phyloP scores from a whole-genome alignment of 129 eudicot species.

The Chrysanthemum lavandulifolium region DNA sequence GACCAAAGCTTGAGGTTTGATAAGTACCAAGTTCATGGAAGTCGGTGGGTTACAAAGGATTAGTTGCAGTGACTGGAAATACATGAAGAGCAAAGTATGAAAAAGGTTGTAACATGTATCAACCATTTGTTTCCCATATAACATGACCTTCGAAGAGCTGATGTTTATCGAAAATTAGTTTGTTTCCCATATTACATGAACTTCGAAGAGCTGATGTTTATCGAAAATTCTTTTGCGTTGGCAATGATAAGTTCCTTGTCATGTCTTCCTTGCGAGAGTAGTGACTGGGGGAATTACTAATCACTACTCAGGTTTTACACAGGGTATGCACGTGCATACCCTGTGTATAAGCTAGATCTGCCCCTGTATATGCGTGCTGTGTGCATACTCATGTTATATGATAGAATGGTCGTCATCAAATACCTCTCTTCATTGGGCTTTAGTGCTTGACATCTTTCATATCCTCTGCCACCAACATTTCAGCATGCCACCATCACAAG shows the following conservation, averaged over 20 bases:
- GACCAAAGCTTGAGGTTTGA: slow-evolving; percentile 57
- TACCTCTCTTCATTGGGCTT: no score
- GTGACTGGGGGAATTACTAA: no score
- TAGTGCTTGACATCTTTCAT: no score
- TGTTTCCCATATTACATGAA: slow-evolving; percentile 1
- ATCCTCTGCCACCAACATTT: no score
- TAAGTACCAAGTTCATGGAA: slow-evolving; percentile 66
- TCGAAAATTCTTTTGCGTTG: neutral
- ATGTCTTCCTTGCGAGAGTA: no score
- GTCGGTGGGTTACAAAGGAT: slow-evolving; percentile 86
- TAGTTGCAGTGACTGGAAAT: slow-evolving; percentile 20
- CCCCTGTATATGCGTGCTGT: no score
- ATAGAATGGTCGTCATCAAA: no score
- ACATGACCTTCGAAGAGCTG: slow-evolving; percentile 2
- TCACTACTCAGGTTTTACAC: no score
- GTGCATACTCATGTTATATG: no score
- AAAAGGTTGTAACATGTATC: neutral
- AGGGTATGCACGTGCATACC: no score
- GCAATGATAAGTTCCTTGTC: neutral
- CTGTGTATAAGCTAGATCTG: no score
- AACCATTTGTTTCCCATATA: neutral
- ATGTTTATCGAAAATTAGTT: neutral
- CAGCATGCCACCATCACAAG: no score
- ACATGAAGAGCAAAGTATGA: neutral
- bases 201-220: neutral